Conservation (phyloP, 1,284 basidiomycete species). For the Cutaneotrichosporon cavernicola region DNA sequence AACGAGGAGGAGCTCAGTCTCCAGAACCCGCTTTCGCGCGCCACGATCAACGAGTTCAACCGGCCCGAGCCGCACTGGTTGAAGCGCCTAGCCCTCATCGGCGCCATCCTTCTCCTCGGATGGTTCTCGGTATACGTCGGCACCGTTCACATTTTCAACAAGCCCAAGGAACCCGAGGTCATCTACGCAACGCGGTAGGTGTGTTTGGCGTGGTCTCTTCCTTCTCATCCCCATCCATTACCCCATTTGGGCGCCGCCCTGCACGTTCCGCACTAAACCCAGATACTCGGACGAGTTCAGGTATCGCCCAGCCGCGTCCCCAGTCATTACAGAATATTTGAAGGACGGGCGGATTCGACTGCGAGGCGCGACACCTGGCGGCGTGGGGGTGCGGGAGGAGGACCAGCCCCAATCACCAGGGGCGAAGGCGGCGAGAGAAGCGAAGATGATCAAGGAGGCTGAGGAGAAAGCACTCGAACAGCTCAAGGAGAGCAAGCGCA, state of each 20-base stretch:
- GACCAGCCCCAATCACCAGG: conserved; percentile 43
- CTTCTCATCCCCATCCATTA: neutral
- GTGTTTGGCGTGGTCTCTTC: neutral
- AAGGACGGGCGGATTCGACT: conserved; percentile 51
- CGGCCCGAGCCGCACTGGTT: conserved; percentile 47
- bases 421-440: conserved; percentile 20
- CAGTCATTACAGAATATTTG: conserved; percentile 53
- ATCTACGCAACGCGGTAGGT: conserved; percentile 52
- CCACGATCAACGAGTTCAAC: conserved; percentile 42
- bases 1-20: conserved; percentile 17
- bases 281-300: conserved; percentile 55
- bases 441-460: conserved; percentile 12
- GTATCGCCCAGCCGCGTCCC: conserved; percentile 54
- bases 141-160: conserved; percentile 26
- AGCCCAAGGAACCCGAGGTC: conserved; percentile 37
- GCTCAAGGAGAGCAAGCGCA: conserved; percentile 19
- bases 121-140: conserved; percentile 35
- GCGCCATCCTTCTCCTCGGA: conserved; percentile 37
- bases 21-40: conserved; percentile 18
- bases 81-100: conserved; percentile 43
- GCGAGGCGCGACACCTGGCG: conserved; percentile 51
- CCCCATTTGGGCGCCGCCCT: neutral
- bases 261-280: conserved; percentile 4
- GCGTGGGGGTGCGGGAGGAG: conserved; percentile 42
- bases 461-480: conserved; percentile 17